A percentile compares a stretch with the other conserved stretches of the same genome.
Evolutionary conservation across 1,284 basidiomycete genomes (phyloP).

Genomic region (Cryptococcus amylolentus): DNA sequence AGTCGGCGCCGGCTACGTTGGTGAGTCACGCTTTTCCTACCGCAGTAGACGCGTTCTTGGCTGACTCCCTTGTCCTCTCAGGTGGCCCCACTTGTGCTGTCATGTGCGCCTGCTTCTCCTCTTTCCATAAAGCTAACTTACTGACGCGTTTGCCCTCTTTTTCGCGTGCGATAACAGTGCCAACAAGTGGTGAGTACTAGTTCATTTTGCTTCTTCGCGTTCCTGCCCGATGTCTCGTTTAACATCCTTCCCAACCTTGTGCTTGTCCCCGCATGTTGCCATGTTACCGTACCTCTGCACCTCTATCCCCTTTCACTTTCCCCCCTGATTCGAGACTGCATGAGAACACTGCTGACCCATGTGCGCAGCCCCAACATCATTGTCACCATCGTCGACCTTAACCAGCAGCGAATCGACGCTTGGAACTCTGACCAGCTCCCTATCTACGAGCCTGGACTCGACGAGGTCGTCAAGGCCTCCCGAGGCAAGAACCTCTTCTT

Average conservation of each 20-base stretch:
- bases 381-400: slow-evolving; percentile 97
- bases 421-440: slow-evolving; percentile 71
- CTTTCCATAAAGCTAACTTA: not conserved
- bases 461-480: slow-evolving; percentile 80
- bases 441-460: slow-evolving; percentile 98
- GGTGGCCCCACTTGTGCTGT: slow-evolving; percentile 93
- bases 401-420: slow-evolving; percentile 87
- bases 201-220: not conserved
- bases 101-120: slow-evolving; percentile 51
- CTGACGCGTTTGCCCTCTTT: slow-evolving; percentile 6
- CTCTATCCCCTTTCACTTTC: not conserved
- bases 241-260: not conserved
- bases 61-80: slow-evolving; percentile 39
- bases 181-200: slow-evolving; percentile 35
- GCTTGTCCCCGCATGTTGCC: too few species aligned
- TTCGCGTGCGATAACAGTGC: slow-evolving; percentile 20
- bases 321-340: not conserved
- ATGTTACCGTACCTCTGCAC: not conserved
- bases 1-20: slow-evolving; percentile 97
- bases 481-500: slow-evolving; percentile 96
- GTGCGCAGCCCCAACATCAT: slow-evolving; percentile 70
- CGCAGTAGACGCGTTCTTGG: slow-evolving; percentile 8
- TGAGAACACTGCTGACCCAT: slow-evolving; percentile 4
- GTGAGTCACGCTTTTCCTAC: slow-evolving; percentile 54
- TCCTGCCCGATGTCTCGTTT: not conserved